Percentiles rank a stretch among this genome's conserved stretches.
These are phyloP conservation scores for Lophiotrema nucula DNA, from an alignment of 495 filamentous ascomycete genomes.

Conservation along the genomic window DNA sequence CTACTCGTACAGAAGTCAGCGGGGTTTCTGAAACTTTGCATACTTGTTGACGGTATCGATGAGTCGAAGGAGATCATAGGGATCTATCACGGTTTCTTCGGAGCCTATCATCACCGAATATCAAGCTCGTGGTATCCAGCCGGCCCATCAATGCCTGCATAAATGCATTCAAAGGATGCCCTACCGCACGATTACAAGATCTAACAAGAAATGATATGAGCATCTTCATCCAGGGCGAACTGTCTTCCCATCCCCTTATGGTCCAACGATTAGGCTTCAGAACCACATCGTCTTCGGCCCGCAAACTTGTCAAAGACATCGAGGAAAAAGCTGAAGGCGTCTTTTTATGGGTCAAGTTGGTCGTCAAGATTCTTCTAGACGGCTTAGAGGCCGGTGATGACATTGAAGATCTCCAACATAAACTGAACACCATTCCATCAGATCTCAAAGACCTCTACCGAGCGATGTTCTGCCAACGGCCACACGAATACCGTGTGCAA, in stretches of 20 bases:
- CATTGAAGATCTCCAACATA: background rate
- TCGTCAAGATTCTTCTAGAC: background rate
- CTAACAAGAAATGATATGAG: background rate
- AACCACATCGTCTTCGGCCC: too few species aligned
- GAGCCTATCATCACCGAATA: background rate
- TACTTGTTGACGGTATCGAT: constrained; percentile 2
- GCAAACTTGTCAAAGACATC: background rate
- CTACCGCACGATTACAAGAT: background rate
- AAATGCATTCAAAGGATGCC: background rate
- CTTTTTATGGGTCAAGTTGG: background rate
- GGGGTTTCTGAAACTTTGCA: background rate
- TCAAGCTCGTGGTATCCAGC: constrained; percentile 4
- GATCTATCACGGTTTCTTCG: background rate
- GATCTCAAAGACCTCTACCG: constrained; percentile 3
- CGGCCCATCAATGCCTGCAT: background rate
- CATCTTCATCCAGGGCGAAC: background rate
- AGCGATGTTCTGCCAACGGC: background rate
- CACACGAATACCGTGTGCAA: background rate
- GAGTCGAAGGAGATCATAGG: constrained; percentile 2
- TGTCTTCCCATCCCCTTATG: background rate
- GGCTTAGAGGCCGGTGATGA: background rate
- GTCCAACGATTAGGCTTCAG: background rate
- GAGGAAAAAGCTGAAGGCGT: background rate
- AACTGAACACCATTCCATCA: background rate
- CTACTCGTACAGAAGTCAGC: background rate